Percentiles rank a stretch among this genome's conserved stretches.
phyloP scores from a whole-genome alignment of 1,284 basidiomycete genomes.

The Naganishia cerealis region DNA sequence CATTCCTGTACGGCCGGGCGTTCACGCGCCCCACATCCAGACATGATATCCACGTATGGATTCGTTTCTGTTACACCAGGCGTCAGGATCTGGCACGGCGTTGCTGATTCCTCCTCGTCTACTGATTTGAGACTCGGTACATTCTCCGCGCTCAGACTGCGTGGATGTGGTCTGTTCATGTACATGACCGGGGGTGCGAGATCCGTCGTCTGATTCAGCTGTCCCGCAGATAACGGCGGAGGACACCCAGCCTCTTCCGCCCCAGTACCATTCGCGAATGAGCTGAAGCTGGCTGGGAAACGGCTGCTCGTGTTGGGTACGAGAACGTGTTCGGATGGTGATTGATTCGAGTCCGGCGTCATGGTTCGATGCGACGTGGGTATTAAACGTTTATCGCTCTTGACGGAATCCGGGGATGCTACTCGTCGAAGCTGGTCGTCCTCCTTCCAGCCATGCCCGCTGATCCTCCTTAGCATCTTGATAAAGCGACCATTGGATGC shows the following conservation, averaged over 20 bases:
- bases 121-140: slow-evolving; percentile 17
- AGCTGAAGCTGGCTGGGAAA: slow-evolving; percentile 15
- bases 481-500: slow-evolving; percentile 15
- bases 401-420: neutral
- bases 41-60: neutral
- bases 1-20: slow-evolving; percentile 10
- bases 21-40: neutral
- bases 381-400: neutral
- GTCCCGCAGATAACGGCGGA: neutral
- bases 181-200: slow-evolving; percentile 11
- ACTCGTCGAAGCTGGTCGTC: slow-evolving; percentile 1
- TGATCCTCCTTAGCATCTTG: slow-evolving; percentile 17
- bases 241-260: neutral
- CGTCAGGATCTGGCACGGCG: neutral
- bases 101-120: slow-evolving; percentile 21
- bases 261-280: neutral
- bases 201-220: slow-evolving; percentile 1
- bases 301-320: too few species aligned
- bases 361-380: neutral
- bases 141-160: slow-evolving; percentile 4
- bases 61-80: neutral
- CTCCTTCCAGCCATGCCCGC: slow-evolving; percentile 4
- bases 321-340: neutral
- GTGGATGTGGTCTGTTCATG: neutral
- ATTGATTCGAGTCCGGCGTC: neutral